Evolutionary conservation across 148 eudicot genomes (phyloP).

Genomic region (Polygonum maritimum): DNA sequence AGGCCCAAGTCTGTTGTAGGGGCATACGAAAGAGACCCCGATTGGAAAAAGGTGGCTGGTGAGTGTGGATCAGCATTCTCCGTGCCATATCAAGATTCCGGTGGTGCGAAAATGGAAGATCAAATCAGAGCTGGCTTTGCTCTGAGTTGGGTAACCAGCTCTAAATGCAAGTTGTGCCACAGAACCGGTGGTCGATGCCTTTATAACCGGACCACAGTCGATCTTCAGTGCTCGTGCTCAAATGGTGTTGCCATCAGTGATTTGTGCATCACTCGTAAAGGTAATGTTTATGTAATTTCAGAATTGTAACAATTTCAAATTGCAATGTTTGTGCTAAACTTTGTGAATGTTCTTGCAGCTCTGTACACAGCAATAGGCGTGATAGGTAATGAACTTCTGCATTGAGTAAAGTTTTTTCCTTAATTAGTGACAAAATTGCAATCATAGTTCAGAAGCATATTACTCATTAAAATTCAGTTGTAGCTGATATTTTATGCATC

Average conservation of each 20-base stretch:
- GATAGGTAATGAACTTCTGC: background rate
- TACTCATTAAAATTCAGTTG: background rate
- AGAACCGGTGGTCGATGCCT: no score
- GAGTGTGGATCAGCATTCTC: background rate
- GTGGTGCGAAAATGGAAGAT: background rate
- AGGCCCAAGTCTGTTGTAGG: background rate
- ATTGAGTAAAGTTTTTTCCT: background rate
- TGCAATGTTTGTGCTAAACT: no score
- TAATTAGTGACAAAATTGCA: background rate
- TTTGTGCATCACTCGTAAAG: no score
- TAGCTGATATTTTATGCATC: background rate
- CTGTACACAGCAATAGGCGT: no score
- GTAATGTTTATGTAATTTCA: no score
- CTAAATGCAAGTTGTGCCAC: background rate
- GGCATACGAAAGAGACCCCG: background rate
- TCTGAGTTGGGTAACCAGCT: background rate
- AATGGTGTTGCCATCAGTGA: background rate
- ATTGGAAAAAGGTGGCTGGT: background rate
- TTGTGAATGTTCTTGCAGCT: no score
- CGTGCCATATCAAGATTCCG: background rate
- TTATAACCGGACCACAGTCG: no score
- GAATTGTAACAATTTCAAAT: no score
- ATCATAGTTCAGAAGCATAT: background rate
- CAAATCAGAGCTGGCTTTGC: background rate
- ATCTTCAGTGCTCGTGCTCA: no score